These are phyloP conservation scores for Amaranthus hypochondriacus DNA, from an alignment of 148 eudicot genomes.

Conservation along the genomic window DNA sequence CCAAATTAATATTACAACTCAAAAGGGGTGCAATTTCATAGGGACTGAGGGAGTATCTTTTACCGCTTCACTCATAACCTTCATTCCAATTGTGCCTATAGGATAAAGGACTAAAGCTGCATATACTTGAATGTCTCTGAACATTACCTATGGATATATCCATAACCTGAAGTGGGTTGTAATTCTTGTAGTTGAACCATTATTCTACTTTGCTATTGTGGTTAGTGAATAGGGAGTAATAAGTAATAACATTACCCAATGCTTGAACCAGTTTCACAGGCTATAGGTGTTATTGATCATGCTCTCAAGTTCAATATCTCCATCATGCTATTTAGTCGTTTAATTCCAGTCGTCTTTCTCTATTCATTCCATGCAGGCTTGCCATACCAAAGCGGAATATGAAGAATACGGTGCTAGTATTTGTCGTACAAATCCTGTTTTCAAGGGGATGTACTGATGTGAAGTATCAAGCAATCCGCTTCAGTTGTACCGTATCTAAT, in stretches of 20 bases:
- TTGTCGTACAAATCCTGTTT: conserved; percentile 94
- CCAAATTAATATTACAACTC: too few species aligned
- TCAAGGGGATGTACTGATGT: conserved; percentile 92
- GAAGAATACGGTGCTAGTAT: conserved; percentile 96
- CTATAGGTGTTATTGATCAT: background rate
- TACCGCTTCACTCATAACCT: too few species aligned
- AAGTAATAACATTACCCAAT: too few species aligned
- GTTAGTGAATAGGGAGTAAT: background rate
- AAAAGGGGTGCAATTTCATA: background rate
- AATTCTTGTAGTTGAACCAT: background rate
- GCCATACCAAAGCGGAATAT: conserved; percentile 95
- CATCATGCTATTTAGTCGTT: too few species aligned
- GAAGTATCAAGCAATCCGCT: background rate
- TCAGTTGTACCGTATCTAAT: conserved; percentile 7
- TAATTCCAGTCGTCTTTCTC: too few species aligned
- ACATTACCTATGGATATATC: background rate
- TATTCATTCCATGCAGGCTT: conserved; percentile 46
- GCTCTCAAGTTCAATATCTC: background rate
- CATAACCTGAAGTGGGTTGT: background rate
- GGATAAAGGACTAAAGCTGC: background rate
- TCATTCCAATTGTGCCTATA: too few species aligned
- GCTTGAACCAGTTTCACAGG: too few species aligned
- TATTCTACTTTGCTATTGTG: background rate
- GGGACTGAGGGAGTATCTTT: background rate
- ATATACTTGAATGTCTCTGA: background rate